phyloP scores from a whole-genome alignment of 2,329 filamentous ascomycete genomes.

The Juglanconis sp. region DNA sequence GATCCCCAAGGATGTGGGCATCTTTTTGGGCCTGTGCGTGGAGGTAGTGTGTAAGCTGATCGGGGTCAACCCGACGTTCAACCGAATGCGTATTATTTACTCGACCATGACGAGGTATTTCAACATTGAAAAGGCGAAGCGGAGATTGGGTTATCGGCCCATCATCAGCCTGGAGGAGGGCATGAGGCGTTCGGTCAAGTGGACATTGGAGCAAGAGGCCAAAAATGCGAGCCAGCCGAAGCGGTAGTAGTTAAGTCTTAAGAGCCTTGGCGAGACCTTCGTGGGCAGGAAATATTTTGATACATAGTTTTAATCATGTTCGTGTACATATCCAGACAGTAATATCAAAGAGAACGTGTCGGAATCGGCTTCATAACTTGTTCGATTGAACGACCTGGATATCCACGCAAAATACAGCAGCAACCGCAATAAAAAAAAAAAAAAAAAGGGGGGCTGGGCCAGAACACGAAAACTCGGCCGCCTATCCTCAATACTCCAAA shows the following conservation, averaged over 20 bases:
- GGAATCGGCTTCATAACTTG: too few relatives aligned
- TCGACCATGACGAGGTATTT: constrained; percentile 76
- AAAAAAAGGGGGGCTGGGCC: too few relatives aligned
- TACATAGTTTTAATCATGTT: background rate
- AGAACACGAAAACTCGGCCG: too few relatives aligned
- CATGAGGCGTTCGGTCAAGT: constrained; percentile 49
- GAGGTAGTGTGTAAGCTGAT: constrained; percentile 50
- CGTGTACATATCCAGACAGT: background rate
- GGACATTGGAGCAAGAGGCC: constrained; percentile 53
- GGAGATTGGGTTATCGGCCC: constrained; percentile 65
- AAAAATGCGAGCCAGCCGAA: constrained; percentile 1
- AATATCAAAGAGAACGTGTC: background rate
- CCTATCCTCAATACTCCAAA: too few relatives aligned
- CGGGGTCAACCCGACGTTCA: constrained; percentile 55
- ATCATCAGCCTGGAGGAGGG: constrained; percentile 66
- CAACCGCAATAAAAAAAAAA: too few relatives aligned
- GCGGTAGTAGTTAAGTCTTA: background rate
- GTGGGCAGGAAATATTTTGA: background rate
- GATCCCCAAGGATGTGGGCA: constrained; percentile 49
- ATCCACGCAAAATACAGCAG: too few relatives aligned
- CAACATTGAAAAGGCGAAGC: constrained; percentile 72
- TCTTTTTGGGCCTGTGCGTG: constrained; percentile 49
- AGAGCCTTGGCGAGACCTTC: background rate
- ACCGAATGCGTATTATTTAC: constrained; percentile 59
- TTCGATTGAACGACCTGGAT: too few relatives aligned